phyloP scores from a whole-genome alignment of 495 filamentous ascomycete species.

The Viridothelium virens region DNA sequence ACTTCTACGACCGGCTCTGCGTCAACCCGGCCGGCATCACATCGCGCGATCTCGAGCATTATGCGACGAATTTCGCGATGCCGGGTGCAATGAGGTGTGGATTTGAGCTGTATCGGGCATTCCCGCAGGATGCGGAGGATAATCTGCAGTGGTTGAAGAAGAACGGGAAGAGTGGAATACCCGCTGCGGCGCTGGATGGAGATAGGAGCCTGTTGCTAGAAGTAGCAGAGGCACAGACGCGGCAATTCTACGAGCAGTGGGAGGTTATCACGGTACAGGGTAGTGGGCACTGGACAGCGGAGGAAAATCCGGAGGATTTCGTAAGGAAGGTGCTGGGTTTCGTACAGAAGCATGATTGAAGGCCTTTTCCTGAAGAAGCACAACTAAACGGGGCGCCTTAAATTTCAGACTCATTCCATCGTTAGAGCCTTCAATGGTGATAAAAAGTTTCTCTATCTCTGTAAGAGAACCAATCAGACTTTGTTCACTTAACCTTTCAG shows the following conservation, averaged over 20 bases:
- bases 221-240: conserved; percentile 5
- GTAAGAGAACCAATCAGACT: no score
- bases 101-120: conserved; percentile 39
- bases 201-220: conserved; percentile 12
- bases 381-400: no score
- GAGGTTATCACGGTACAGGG: conserved; percentile 28
- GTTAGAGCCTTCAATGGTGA: no score
- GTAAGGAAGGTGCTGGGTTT: conserved; percentile 31
- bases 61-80: conserved; percentile 34
- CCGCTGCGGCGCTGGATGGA: conserved; percentile 34
- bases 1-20: conserved; percentile 36
- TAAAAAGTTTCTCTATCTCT: no score
- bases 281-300: conserved; percentile 37
- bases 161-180: conserved; percentile 39
- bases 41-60: conserved; percentile 36
- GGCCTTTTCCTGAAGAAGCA: not conserved
- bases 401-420: no score
- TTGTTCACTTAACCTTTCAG: no score
- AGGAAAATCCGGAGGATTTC: conserved; percentile 38
- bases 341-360: conserved; percentile 14
- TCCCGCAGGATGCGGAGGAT: conserved; percentile 37
- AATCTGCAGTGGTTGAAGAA: conserved; percentile 34
- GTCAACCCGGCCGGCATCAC: conserved; percentile 34
- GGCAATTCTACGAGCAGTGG: conserved; percentile 9
- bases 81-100: conserved; percentile 39